Conservation (phyloP, 202 grass and related monocot species). For the Musa balbisiana region DNA sequence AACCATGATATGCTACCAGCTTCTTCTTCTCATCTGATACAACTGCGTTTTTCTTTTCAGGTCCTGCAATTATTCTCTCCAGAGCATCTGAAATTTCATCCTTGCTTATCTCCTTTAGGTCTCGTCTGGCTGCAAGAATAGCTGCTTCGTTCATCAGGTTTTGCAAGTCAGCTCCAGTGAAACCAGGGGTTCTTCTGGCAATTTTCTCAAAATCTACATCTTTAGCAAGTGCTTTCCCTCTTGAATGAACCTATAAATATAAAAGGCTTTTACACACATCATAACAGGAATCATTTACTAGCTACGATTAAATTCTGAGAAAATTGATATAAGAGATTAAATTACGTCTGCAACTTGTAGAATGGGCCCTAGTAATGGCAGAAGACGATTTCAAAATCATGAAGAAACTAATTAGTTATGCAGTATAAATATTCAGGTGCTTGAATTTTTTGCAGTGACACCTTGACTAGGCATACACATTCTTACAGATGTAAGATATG, state of each 20-base stretch:
- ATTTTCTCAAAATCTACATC: conserved; percentile 97
- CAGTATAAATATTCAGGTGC: background rate
- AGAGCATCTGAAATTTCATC: conserved; percentile 96
- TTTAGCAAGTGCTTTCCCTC: conserved; percentile 90
- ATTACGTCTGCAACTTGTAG: background rate
- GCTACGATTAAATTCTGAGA: background rate
- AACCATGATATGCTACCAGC: conserved; percentile 95
- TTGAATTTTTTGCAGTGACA: too few relatives aligned
- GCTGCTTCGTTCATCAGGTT: conserved; percentile 98
- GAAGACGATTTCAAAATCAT: background rate
- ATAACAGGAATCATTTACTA: background rate
- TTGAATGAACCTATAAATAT: conserved; percentile 71
- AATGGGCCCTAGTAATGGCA: background rate
- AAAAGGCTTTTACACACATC: background rate
- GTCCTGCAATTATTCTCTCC: conserved; percentile 96
- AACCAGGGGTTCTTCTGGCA: conserved; percentile 92
- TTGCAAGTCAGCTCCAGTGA: conserved; percentile 96
- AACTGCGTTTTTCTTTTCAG: conserved; percentile 98
- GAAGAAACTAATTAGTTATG: background rate
- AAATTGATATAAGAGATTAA: background rate
- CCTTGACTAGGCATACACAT: too few relatives aligned
- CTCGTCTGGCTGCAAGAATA: conserved; percentile 88
- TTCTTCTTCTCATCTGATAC: conserved; percentile 91
- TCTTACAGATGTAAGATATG: too few relatives aligned
- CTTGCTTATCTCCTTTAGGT: conserved; percentile 99